A percentile compares a stretch with the other conserved stretches of the same genome.
Evolutionary conservation across 805 yeast species (phyloP).

Genomic region (Candida rishiriensis): DNA sequence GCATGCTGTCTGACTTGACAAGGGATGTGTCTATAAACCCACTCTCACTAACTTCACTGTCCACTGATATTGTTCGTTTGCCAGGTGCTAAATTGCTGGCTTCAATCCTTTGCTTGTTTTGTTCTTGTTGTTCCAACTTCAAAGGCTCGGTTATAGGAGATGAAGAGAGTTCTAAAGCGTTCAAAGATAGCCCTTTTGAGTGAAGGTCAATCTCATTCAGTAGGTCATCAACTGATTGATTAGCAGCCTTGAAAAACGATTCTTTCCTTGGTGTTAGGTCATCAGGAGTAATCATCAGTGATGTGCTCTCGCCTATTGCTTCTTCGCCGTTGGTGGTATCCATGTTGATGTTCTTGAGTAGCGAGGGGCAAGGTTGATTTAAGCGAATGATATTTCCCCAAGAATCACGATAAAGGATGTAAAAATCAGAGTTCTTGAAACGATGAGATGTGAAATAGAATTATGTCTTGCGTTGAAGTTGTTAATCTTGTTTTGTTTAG

Average conservation of each 20-base stretch:
- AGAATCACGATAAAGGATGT: no score
- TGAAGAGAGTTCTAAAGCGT: conserved; percentile 8
- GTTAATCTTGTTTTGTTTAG: no score
- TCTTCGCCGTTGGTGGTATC: no score
- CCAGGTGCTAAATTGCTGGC: conserved; percentile 1
- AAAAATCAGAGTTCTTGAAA: no score
- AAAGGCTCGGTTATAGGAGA: conserved; percentile 22
- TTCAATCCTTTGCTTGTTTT: conserved; percentile 2
- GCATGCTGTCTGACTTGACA: conserved; percentile 18
- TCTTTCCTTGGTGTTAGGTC: no score
- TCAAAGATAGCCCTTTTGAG: conserved; percentile 9
- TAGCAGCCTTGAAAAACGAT: conserved; percentile 20
- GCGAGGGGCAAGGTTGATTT: no score
- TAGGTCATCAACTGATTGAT: conserved; percentile 37
- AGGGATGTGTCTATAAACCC: conserved; percentile 10
- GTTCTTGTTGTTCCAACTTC: conserved; percentile 6
- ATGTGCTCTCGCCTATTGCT: no score
- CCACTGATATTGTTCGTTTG: not conserved
- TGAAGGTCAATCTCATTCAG: conserved; percentile 26
- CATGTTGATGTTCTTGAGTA: no score
- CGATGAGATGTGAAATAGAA: no score
- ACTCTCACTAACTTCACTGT: not conserved
- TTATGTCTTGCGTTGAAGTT: no score
- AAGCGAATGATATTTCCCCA: no score
- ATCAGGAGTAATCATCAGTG: no score